Base-by-base conservation (phyloP, 345 rosid species). In the Adansonia digitata region DNA sequence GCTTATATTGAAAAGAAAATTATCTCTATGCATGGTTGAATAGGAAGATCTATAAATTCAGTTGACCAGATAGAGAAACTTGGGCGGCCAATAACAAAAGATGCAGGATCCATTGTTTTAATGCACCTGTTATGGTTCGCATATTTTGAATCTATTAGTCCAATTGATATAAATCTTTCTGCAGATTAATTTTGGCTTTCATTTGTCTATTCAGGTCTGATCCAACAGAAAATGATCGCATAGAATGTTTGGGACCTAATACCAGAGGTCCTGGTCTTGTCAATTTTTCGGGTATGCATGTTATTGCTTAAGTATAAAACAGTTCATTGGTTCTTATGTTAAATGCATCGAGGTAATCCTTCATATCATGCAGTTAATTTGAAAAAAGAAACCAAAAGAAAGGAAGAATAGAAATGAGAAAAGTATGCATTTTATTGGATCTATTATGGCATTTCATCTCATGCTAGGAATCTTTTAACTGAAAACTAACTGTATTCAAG, bases 261-360 rank as follows among this genome's bases (percentile, higher is more conserved):
- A 97, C 98, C 15, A 92, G 98, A 86, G 98, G 98, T 76, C 98
- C 98, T 35, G 98, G 98, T 71, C 97, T 94, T 27, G 98, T 94
- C 82, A 91, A n/a, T 97, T 31, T 94, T 94, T 73, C 97, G 98
- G 92, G 98, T 49, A 11, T 13, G 45, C 45, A 40, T 40, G 45
- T 40, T 40, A 40, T 40, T 40, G 9, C 6, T 40, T 40, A 40
- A 40, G 48, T 22, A 26, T 62, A 31, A 37, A 37, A 48, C 60
- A 59, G 66, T 17, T 34, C 26, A n/a, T 71, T 56, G 12, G 35
- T 49, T 37, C 42, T 9, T 71, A 74, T n/a, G n/a, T n/a, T n/a
- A n/a, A n/a, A n/a, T n/a, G n/a, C n/a, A n/a, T n/a, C n/a, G n/a
- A n/a, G n/a, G n/a, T n/a, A n/a, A n/a, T n/a, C n/a, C n/a, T n/a